Evolutionary conservation across 768 basidiomycete species (phyloP), one percentile per base, ranked within the genome.

Genomic region (Coprinopsis sp.): DNA sequence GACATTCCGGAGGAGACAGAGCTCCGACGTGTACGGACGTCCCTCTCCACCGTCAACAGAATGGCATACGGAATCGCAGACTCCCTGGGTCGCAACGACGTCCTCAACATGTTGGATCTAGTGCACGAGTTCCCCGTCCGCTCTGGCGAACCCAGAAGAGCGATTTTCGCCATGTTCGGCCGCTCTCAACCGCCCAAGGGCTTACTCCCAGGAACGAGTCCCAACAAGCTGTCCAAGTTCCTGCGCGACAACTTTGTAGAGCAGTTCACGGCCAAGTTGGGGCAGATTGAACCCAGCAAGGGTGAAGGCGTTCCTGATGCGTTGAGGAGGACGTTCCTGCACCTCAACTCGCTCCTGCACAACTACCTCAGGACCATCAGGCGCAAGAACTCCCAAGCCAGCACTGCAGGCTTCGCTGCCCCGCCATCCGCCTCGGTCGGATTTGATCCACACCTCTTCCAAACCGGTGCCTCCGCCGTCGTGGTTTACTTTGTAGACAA

Each of bases 11-110:
- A 89, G 53, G 91, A 93, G 61, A 84, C 72, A 53, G 89, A 92
- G 44, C 87, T 92, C 44, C 81, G 93, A 13, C 87, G 96, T 0
- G 84, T 99, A 3, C 85, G 96, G 37, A 95, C 92, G 1, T 96
- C 94, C 3, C 72, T 81, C 24, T 90, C 90, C 2, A 87, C 87
- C 27, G 84, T 97, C 47, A 88, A 87, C 66, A 81, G 81, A 44
- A 91, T 99, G 89, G 82, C 86, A 21, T 98, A 98, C 56, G 96
- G 95, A 13, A 95, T 99, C 46, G 90, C 95, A 0, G 96, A 99
- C 58, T 89, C 86, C 13, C 71, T 98, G 30, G 93, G 93, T 16
- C 73, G 70, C 47, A 77, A 79, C 50, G 87, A 92, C 37, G 79
- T 81, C 44, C 75, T 97, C 33, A 84, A 79, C 37, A 91, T 95